Evolutionary conservation across 2,329 filamentous ascomycete genomes (phyloP).

Genomic region (Ceratocystis huliohia): DNA sequence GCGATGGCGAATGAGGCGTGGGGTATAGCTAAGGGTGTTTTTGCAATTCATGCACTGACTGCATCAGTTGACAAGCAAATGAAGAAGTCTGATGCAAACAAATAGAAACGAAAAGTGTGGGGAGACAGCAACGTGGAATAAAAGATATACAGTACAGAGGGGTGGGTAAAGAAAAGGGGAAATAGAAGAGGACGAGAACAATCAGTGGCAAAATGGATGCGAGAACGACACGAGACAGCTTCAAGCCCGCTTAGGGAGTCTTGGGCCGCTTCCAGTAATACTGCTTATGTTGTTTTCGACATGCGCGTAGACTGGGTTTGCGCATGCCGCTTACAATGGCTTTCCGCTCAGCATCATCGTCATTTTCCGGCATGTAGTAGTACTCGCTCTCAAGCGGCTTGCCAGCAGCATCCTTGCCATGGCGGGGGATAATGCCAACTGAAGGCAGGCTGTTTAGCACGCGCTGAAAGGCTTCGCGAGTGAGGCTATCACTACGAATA

Average conservation of each 20-base stretch:
- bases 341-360: constrained; percentile 64
- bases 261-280: constrained; percentile 56
- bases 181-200: neutral
- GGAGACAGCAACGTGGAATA: constrained; percentile 3
- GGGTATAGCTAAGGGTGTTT: neutral
- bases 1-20: neutral
- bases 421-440: constrained; percentile 75
- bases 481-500: constrained; percentile 43
- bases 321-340: constrained; percentile 74
- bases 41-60: neutral
- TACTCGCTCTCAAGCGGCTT: constrained; percentile 91
- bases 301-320: constrained; percentile 78
- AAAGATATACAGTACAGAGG: constrained; percentile 13
- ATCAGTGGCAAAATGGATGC: neutral
- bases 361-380: constrained; percentile 85
- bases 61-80: neutral
- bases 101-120: neutral
- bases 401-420: constrained; percentile 92
- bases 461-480: constrained; percentile 50
- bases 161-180: neutral
- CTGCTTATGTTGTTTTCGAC: constrained; percentile 92
- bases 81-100: neutral
- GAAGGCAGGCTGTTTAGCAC: constrained; percentile 64
- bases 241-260: constrained; percentile 37
- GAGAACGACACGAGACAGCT: neutral